These are phyloP conservation scores for Fusarium pseudograminearum DNA, from an alignment of 2,329 filamentous ascomycete species.

Conservation along the genomic window DNA sequence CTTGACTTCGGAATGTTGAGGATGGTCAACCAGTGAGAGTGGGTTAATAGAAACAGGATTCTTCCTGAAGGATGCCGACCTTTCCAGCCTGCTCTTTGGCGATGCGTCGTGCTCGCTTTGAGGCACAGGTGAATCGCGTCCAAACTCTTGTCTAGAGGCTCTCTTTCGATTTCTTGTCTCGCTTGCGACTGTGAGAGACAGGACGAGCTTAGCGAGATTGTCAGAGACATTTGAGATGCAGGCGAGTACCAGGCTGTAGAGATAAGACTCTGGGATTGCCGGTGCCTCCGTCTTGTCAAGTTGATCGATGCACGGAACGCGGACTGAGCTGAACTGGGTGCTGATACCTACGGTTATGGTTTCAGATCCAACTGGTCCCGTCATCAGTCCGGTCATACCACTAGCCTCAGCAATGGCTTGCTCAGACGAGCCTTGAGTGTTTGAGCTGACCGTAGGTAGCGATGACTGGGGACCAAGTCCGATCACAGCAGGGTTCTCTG, in stretches of 20 bases:
- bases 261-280: constrained; percentile 87
- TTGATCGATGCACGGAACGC: constrained; percentile 91
- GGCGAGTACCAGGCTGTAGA: constrained; percentile 88
- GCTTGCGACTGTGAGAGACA: constrained; percentile 88
- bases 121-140: constrained; percentile 58
- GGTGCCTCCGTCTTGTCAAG: constrained; percentile 92
- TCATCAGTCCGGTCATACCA: constrained; percentile 88
- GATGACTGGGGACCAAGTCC: constrained; percentile 91
- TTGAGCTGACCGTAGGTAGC: constrained; percentile 73
- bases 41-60: constrained; percentile 88
- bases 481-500: constrained; percentile 89
- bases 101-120: constrained; percentile 54
- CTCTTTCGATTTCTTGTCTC: constrained; percentile 70
- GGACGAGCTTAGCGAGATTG: constrained; percentile 89
- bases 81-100: constrained; percentile 60
- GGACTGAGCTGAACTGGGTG: constrained; percentile 88
- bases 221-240: constrained; percentile 94
- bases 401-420: constrained; percentile 91
- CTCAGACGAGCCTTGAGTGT: constrained; percentile 72
- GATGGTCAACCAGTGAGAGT: constrained; percentile 77
- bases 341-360: constrained; percentile 83
- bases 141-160: constrained; percentile 58
- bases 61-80: constrained; percentile 76
- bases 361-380: constrained; percentile 74
- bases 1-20: constrained; percentile 76